These are phyloP conservation scores for Malassezia yamatoensis DNA, from an alignment of 1,284 basidiomycete species.

Conservation along the genomic window DNA sequence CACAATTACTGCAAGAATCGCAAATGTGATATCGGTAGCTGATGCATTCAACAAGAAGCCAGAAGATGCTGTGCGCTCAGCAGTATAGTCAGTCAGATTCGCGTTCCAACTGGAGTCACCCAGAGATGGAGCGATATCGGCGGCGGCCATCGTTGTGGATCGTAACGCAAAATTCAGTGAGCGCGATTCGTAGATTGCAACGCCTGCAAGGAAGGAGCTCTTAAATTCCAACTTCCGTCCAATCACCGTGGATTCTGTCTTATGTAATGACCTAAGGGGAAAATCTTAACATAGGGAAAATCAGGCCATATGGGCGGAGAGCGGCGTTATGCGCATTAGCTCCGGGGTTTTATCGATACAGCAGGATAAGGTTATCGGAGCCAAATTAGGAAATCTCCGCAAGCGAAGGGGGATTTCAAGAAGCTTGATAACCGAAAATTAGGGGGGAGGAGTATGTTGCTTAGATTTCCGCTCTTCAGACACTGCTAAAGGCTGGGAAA, in stretches of 20 bases:
- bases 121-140: neutral
- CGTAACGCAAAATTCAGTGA: neutral
- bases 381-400: too few species aligned
- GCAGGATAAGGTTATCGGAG: too few species aligned
- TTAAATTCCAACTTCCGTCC: neutral
- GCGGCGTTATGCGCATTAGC: neutral
- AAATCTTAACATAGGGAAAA: neutral
- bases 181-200: neutral
- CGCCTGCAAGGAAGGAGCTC: too few species aligned
- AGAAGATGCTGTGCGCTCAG: neutral
- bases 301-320: neutral
- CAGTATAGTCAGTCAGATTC: neutral
- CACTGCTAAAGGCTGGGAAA: neutral
- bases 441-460: neutral
- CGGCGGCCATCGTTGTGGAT: neutral
- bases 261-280: neutral
- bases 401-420: too few species aligned
- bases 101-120: neutral
- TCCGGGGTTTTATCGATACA: too few species aligned
- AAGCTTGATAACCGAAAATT: neutral
- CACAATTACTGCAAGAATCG: slow-evolving; percentile 24
- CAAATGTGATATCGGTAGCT: slow-evolving; percentile 21
- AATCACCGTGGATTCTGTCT: neutral
- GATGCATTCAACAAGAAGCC: slow-evolving; percentile 1
- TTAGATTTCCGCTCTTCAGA: neutral